Evolutionary conservation across 257 asterid species (phyloP), one percentile per base, ranked within the genome.

Genomic region (Nicotiana benthamiana): DNA sequence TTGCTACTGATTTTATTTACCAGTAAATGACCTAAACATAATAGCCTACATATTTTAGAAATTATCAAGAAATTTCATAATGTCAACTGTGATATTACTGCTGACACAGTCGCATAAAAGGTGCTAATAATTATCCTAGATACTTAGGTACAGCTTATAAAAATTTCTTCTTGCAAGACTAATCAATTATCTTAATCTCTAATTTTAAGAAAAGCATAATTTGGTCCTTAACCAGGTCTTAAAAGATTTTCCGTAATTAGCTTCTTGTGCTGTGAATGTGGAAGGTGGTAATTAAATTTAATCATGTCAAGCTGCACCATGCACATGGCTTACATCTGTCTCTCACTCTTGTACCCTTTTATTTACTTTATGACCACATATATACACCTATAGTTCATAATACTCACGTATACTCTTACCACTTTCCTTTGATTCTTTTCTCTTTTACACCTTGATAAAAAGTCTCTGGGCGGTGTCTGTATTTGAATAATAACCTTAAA

Each of bases 281-380:
- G 56, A 51, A 51, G 56, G 15, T 51, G 6, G 18, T 51, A 51
- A 51, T 13, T 15, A 74, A 48, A 48, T 26, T 74, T 43, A 74
- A 74, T 74, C 79, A 74, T 48, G 11, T 74, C 26, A 24, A 15
- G 79, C 43, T 74, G 79, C 32, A 48, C 61, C 40, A 74, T 74
- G 79, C 79, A 74, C 79, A 48, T 74, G 79, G 79, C 61, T 74
- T 74, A 74, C 79, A 74, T 74, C 79, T 74, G 61, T 74, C 40
- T 48, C 79, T 24, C 79, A 48, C 43, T 26, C 43, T 74, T 74
- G 22, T 48, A 74, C 79, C 24, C 79, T 74, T 48, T 74, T 48
- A 43, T 48, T 74, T 48, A 74, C 61, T 72, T 72, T 72, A 48
- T 72, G 78, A 48, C 78, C 34, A 48, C 40, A 72, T 24, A 40